Evolutionary conservation across 257 asterid genomes (phyloP), one percentile per base, ranked within the genome.

Genomic region (Primulina tabacum): DNA sequence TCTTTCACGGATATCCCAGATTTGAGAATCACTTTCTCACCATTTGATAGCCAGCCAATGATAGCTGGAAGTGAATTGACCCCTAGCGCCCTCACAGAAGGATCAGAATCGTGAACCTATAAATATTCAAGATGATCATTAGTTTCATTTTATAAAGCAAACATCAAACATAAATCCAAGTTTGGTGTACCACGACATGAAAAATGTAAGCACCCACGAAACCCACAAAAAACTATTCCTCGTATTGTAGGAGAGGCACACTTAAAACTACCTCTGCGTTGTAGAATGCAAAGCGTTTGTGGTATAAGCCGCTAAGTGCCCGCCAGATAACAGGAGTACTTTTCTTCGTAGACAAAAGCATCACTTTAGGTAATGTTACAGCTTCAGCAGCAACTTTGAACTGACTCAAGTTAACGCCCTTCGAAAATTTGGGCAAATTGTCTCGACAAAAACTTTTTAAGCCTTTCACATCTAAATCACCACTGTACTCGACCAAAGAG

Each of bases 241-340:
- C 35, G 7, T 35, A 68, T 10, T 24, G 7, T 69, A 18, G 58
- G 28, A 4, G 26, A 20, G 43, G 78, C 2, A 8, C 61, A 63
- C 17, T 8, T 14, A 10, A 8, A 34, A 30, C 62, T 81, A 94
- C 99, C 99, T 88, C 82, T 2, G 89, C 88, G 68, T 94, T 92
- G n/a, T 82, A 87, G 87, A 94, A 87, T 47, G 63, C 55, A 53
- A 87, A 81, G n/a, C 86, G 87, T 62, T 86, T 86, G 78, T 61
- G 86, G 76, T 85, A 86, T 75, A 93, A 76, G 75, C 99, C 99
- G 71, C 96, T 90, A 59, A 93, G 86, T 43, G 82, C 87, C 58
- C 92, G 94, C 99, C 99, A 94, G 65, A 94, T 94, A 35, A 86
- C 84, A 3, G 99, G 99, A 20, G 96, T 89, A 73, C 67, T 88